Conservation (phyloP, 2,329 filamentous ascomycete species). For the Colletotrichum incanum region DNA sequence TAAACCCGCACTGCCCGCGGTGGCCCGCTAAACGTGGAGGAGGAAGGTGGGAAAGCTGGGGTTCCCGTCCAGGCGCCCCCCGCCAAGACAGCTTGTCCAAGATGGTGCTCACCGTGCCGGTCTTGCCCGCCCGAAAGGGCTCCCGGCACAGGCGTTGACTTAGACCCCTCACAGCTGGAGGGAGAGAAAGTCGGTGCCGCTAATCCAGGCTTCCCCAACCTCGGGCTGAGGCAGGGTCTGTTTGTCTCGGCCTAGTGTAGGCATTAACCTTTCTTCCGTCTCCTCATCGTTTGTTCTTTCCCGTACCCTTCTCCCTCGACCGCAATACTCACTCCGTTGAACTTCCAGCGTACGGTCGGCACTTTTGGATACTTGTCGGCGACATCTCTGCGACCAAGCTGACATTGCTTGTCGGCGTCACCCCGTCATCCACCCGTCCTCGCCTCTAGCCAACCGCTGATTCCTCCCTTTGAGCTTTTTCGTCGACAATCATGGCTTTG, state of each 20-base stretch:
- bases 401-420: not conserved
- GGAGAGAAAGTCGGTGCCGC: too few relatives aligned
- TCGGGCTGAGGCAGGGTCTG: slow-evolving; percentile 26
- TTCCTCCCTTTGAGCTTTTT: slow-evolving; percentile 19
- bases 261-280: not conserved
- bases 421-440: not conserved
- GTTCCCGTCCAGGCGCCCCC: slow-evolving; percentile 15
- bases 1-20: not conserved
- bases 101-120: too few relatives aligned
- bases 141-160: too few relatives aligned
- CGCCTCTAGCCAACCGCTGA: not conserved
- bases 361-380: not conserved
- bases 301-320: slow-evolving; percentile 1
- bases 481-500: slow-evolving; percentile 69
- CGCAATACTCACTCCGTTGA: not conserved
- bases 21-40: slow-evolving; percentile 37
- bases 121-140: too few relatives aligned
- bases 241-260: slow-evolving; percentile 36
- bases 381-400: not conserved
- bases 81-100: not conserved
- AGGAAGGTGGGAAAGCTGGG: slow-evolving; percentile 37
- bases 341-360: not conserved
- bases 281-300: not conserved
- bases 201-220: slow-evolving; percentile 10
- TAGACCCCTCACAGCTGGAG: too few relatives aligned